Evolutionary conservation across 768 basidiomycete species (phyloP).

Genomic region (Bullera alba): DNA sequence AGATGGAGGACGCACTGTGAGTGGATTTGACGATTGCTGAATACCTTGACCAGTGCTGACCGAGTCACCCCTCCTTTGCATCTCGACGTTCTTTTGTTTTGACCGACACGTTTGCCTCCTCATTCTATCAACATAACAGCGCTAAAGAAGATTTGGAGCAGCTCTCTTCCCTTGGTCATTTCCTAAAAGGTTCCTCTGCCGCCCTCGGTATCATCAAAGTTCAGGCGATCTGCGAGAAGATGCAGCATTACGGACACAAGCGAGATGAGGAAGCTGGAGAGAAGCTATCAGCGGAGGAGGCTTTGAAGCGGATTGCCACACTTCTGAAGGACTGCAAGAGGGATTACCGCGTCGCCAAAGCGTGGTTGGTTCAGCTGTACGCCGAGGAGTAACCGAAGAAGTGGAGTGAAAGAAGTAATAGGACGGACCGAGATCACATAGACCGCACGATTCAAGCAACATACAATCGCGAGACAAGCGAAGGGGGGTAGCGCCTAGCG

Average conservation of each 20-base stretch:
- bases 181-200: slow-evolving; percentile 94
- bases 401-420: not conserved
- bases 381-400: slow-evolving; percentile 23
- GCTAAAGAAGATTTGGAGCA: slow-evolving; percentile 55
- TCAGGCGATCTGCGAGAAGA: slow-evolving; percentile 76
- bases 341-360: slow-evolving; percentile 65
- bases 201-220: slow-evolving; percentile 79
- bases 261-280: slow-evolving; percentile 52
- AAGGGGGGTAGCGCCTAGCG: too few relatives aligned
- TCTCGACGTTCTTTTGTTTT: not conserved
- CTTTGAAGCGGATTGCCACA: slow-evolving; percentile 52
- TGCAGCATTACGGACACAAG: slow-evolving; percentile 75
- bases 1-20: slow-evolving; percentile 75
- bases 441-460: too few relatives aligned
- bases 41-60: not conserved
- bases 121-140: slow-evolving; percentile 46
- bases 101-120: not conserved
- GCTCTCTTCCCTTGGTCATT: slow-evolving; percentile 78
- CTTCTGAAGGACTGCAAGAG: slow-evolving; percentile 58
- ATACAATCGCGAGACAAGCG: too few relatives aligned
- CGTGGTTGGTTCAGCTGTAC: slow-evolving; percentile 59
- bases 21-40: slow-evolving; percentile 44
- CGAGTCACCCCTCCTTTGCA: not conserved
- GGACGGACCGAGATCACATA: too few relatives aligned
- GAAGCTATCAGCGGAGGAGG: slow-evolving; percentile 33